These are phyloP conservation scores for Taxawa tesnikishii DNA, from an alignment of 2,329 filamentous ascomycete genomes.

Conservation along the genomic window DNA sequence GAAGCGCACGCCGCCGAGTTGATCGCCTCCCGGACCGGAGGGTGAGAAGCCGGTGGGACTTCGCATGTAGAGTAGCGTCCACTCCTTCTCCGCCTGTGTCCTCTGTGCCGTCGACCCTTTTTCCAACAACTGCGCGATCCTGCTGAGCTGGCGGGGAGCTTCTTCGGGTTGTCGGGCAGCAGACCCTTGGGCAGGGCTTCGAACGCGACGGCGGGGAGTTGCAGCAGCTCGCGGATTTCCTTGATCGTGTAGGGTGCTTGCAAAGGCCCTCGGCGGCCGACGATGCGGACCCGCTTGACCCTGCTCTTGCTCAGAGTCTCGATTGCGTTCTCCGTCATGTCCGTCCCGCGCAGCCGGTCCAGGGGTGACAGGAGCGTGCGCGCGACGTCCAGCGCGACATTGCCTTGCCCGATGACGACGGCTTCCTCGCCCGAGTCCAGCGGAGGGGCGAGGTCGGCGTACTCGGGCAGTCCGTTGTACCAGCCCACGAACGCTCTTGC, in stretches of 20 bases:
- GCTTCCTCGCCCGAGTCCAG: constrained; percentile 67
- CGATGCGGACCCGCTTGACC: constrained; percentile 70
- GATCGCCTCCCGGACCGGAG: constrained; percentile 28
- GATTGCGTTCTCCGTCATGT: constrained; percentile 78
- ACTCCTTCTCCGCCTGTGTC: constrained; percentile 48
- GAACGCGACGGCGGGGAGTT: constrained; percentile 60
- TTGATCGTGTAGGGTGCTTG: constrained; percentile 92
- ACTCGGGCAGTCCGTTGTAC: constrained; percentile 93
- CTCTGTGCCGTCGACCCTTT: constrained; percentile 53
- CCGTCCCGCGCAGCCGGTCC: constrained; percentile 63
- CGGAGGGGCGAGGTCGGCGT: constrained; percentile 58
- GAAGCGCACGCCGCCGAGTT: constrained; percentile 57
- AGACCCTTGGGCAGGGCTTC: constrained; percentile 53
- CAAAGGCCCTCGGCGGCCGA: constrained; percentile 72
- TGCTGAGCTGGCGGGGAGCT: constrained; percentile 64
- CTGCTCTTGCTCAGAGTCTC: constrained; percentile 59
- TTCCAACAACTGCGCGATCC: constrained; percentile 67
- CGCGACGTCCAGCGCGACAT: constrained; percentile 89
- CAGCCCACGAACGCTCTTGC: constrained; percentile 91
- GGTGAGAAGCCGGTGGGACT: constrained; percentile 59
- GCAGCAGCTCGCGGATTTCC: constrained; percentile 78
- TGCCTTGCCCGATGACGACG: constrained; percentile 85
- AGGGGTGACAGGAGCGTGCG: constrained; percentile 71
- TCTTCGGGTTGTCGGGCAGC: constrained; percentile 53
- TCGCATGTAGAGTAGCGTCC: constrained; percentile 79